Evolutionary conservation across 2,329 filamentous ascomycete species (phyloP), one percentile per base, ranked within the genome.

Genomic region (Tricladium varicosporioides): DNA sequence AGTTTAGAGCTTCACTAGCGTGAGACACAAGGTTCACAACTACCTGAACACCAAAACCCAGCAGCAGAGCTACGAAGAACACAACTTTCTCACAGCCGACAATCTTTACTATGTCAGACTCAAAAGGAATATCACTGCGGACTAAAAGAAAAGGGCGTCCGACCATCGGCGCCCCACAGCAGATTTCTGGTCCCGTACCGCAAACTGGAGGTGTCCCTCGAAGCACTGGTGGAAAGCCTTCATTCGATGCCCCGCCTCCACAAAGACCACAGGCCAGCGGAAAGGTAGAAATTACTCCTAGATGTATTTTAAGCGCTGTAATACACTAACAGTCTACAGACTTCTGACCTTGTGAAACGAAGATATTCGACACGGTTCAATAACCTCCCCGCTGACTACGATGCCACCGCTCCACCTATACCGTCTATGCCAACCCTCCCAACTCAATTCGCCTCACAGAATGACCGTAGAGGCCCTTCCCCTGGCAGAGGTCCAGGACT

Each of bases 341-440:
- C 84, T 1, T 83, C 83, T 19, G 93, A 99, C 72, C 79, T 97
- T 53, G 92, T 99, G 58, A 97, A 97, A 77, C 84, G 92, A 66
- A 82, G 94, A 66, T 99, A 97, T 74, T 97, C 94, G 42, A 92
- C 92, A 44, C 87, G 93, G 59, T 96, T 97, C 73, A 93, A 92
- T 67, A 86, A 89, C 63, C 73, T 87, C 1, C 88, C 89, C 1
- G 76, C 84, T 58, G 86, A 90, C 66, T 89, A 85, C 70, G 83
- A 87, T 66, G 78, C 81, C 64, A 84, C 82, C 55, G 84, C 83
- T 16, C 83, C 73, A n/a, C 83, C 91, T 15, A 83, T 89, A 1
- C 83, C 91, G 11, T 85, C 88, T 2, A 79, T 96, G 62, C 93
- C 94, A 0, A 73, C 81, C 11, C 68, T 90, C 53, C 85, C 87